Base-by-base conservation (phyloP, 495 filamentous ascomycete genomes). In the Ascobolus immersus region DNA sequence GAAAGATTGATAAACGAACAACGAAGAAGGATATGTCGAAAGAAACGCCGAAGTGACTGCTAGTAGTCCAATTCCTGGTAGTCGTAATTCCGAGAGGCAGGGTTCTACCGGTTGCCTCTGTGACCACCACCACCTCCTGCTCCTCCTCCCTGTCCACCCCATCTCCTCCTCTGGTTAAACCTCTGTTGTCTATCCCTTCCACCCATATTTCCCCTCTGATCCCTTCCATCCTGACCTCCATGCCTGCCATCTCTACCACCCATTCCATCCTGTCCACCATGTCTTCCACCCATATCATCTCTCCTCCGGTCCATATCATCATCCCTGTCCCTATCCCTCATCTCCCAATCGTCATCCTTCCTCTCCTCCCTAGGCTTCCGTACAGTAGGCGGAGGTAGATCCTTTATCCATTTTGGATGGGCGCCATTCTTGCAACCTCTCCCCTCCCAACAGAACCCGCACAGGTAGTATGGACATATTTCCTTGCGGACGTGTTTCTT, bases 371-470 rank as follows among this genome's bases (percentile, higher is more conserved):
- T 70, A 5, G 56, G 59, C 53, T 68, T 69, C 44, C 64, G 67
- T 10, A 75, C 64, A 19, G 68, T 65, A 4, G 81, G 79, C 44
- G 66, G 69, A 41, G 72, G 68, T 38, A 93, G 61, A 15, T 76
- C 66, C 35, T 62, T 58, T 6, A 57, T 52, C 74, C 77, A 94
- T 19, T 67, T 56, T 7, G 82, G 67, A 55, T 96, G 86, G 3
- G 77, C 76, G 19, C 81, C 71, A 38, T 65, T 63, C 47, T 68
- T 65, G 50, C 89, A 94, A 0, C 38, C 50, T 38, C 64, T 38
- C 8, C 82, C 81, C 38, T 89, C 72, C 0, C 86, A 86, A 49
- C 86, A 96, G 54, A 96, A 96, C 1, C 89, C 89, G 1, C 78
- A 77, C 19, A 94, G 59, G 45, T 89, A 96, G 52, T 67, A 90